These are phyloP conservation scores for Neoascochyta sp. DNA, from an alignment of 2,329 filamentous ascomycete species.

Conservation along the genomic window DNA sequence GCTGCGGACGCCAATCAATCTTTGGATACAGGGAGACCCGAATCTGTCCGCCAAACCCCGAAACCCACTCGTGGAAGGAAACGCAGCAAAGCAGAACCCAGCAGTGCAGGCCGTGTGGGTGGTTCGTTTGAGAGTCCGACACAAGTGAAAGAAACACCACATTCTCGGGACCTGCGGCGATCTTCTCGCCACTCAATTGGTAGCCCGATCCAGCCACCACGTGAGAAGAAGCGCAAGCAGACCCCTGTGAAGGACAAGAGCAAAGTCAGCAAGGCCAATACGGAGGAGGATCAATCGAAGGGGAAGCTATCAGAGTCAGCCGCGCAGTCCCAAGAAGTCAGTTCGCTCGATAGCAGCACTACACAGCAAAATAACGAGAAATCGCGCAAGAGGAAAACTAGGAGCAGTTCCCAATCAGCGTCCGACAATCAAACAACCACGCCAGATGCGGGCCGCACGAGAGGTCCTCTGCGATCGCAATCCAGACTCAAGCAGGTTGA, in stretches of 20 bases:
- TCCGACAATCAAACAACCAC: slow-evolving; percentile 1
- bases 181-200: slow-evolving; percentile 26
- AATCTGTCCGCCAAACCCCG: slow-evolving; percentile 21
- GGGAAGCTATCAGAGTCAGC: neutral
- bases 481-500: slow-evolving; percentile 30
- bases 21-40: slow-evolving; percentile 7
- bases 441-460: slow-evolving; percentile 23
- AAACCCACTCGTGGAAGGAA: slow-evolving; percentile 6
- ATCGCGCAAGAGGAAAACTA: slow-evolving; percentile 20
- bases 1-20: slow-evolving; percentile 7
- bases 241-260: slow-evolving; percentile 8
- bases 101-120: slow-evolving; percentile 31
- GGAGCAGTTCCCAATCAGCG: slow-evolving; percentile 5
- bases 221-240: slow-evolving; percentile 24
- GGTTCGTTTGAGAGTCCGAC: slow-evolving; percentile 35
- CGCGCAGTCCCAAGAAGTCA: slow-evolving; percentile 24
- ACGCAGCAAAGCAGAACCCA: slow-evolving; percentile 11
- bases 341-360: slow-evolving; percentile 37
- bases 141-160: slow-evolving; percentile 15
- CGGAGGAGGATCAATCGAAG: slow-evolving; percentile 3
- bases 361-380: neutral
- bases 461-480: slow-evolving; percentile 23
- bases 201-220: slow-evolving; percentile 16
- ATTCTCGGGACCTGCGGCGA: slow-evolving; percentile 17
- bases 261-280: slow-evolving; percentile 18